Percentiles rank a stretch among this genome's conserved stretches.
phyloP scores from a whole-genome alignment of 2,329 filamentous ascomycete genomes.

The Zelopaecilomyces penicillatus region DNA sequence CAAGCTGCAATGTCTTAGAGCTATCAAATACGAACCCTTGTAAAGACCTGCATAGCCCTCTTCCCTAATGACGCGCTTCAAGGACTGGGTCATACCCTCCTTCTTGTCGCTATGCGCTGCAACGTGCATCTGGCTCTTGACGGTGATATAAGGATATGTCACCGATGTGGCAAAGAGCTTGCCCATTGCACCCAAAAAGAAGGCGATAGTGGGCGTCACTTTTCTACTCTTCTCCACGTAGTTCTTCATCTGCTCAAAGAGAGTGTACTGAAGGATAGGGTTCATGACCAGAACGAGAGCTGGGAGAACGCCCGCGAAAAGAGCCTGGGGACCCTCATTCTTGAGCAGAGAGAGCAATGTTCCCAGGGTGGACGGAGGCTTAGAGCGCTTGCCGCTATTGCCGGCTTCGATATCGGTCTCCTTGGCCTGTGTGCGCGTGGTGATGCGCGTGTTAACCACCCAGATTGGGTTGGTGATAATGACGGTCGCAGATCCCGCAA shows the following conservation, averaged over 20 bases:
- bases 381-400: slow-evolving; percentile 27
- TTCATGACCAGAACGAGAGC: slow-evolving; percentile 94
- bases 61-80: slow-evolving; percentile 72
- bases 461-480: slow-evolving; percentile 97
- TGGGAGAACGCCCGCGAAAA: slow-evolving; percentile 89
- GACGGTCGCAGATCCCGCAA: slow-evolving; percentile 90
- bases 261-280: slow-evolving; percentile 95
- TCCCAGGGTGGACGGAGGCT: slow-evolving; percentile 64
- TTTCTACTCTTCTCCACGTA: slow-evolving; percentile 62
- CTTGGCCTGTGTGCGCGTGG: slow-evolving; percentile 62
- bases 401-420: slow-evolving; percentile 35
- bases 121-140: slow-evolving; percentile 97
- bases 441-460: slow-evolving; percentile 98
- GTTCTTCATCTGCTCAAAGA: slow-evolving; percentile 98
- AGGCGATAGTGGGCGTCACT: slow-evolving; percentile 79
- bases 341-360: slow-evolving; percentile 73
- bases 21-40: slow-evolving; percentile 48
- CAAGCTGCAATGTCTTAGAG: not conserved
- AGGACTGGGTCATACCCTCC: slow-evolving; percentile 69
- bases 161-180: slow-evolving; percentile 91
- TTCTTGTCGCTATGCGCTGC: slow-evolving; percentile 66
- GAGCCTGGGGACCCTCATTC: slow-evolving; percentile 73
- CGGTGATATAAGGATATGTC: slow-evolving; percentile 97
- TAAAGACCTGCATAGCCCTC: slow-evolving; percentile 92
- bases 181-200: slow-evolving; percentile 83